These are phyloP conservation scores for Colletotrichum graminicola DNA, from an alignment of 2,329 filamentous ascomycete genomes.

Conservation along the genomic window DNA sequence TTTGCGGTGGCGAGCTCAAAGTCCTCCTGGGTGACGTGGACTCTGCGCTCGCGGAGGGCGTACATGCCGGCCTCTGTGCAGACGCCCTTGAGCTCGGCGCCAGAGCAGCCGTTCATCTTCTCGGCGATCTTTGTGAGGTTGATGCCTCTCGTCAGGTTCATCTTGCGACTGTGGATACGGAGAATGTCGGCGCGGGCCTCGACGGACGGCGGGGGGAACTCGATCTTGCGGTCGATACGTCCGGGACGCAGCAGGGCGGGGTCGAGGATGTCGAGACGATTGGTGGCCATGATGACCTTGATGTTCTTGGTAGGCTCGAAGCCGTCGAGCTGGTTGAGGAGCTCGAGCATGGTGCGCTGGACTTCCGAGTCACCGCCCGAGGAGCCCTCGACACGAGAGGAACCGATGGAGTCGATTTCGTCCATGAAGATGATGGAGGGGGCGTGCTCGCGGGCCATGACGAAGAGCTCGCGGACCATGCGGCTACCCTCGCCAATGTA, in stretches of 20 bases:
- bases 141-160: constrained; percentile 98
- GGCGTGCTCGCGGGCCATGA: constrained; percentile 98
- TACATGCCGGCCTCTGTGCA: constrained; percentile 99
- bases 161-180: constrained; percentile 96
- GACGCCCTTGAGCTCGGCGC: constrained; percentile 97
- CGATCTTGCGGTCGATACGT: constrained; percentile 98
- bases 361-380: constrained; percentile 97
- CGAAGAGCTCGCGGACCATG: constrained; percentile 98
- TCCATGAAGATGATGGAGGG: constrained; percentile 99
- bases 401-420: constrained; percentile 99
- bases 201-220: constrained; percentile 96
- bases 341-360: constrained; percentile 97
- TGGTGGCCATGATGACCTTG: constrained; percentile 99
- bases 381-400: constrained; percentile 94
- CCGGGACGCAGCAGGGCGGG: constrained; percentile 95
- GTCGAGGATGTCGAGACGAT: constrained; percentile 96
- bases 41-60: constrained; percentile 91
- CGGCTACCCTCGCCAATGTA: constrained; percentile 98
- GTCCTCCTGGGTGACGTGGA: constrained; percentile 98
- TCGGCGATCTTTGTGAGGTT: constrained; percentile 98
- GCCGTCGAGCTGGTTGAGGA: constrained; percentile 97
- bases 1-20: constrained; percentile 99
- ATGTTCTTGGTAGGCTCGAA: constrained; percentile 99
- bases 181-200: constrained; percentile 98
- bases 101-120: constrained; percentile 99